Evolutionary conservation across 1,284 basidiomycete species (phyloP).

Genomic region (Fomitopsis schrenkii): DNA sequence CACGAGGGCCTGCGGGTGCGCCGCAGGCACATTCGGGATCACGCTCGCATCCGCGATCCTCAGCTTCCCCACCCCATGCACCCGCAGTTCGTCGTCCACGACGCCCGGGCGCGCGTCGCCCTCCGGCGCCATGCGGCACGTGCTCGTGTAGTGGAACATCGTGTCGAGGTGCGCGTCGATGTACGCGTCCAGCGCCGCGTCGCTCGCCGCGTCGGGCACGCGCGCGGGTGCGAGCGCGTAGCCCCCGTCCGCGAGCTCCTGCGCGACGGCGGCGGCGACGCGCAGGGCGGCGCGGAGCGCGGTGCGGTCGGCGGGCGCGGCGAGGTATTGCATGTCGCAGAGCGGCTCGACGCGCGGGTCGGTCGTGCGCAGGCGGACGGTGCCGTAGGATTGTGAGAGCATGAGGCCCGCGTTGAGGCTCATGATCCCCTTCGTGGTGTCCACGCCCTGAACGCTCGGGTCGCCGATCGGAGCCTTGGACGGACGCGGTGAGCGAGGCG

Average conservation of each 20-base stretch:
- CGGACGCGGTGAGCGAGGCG: neutral
- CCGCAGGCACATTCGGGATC: slow-evolving; percentile 32
- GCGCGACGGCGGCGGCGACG: slow-evolving; percentile 20
- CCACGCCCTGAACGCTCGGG: neutral
- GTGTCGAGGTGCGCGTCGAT: slow-evolving; percentile 22
- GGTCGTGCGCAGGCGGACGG: slow-evolving; percentile 27
- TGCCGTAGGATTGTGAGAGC: slow-evolving; percentile 28
- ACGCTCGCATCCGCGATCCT: slow-evolving; percentile 38
- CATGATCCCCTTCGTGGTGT: slow-evolving; percentile 18
- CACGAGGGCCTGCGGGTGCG: slow-evolving; percentile 33
- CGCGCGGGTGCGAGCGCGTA: slow-evolving; percentile 27
- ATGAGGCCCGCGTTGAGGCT: slow-evolving; percentile 24
- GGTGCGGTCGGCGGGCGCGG: slow-evolving; percentile 19
- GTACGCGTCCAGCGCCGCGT: slow-evolving; percentile 25
- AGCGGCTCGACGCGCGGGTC: slow-evolving; percentile 24
- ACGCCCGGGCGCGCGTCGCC: slow-evolving; percentile 12
- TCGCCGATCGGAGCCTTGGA: slow-evolving; percentile 1
- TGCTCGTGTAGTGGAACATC: slow-evolving; percentile 33
- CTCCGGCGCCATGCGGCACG: slow-evolving; percentile 35
- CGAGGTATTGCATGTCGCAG: slow-evolving; percentile 12
- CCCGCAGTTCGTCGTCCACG: slow-evolving; percentile 43
- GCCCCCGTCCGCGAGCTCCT: slow-evolving; percentile 26
- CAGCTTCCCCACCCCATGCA: slow-evolving; percentile 41
- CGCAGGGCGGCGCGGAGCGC: slow-evolving; percentile 23
- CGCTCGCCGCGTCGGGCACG: slow-evolving; percentile 23